These are phyloP conservation scores for Lumnitzera racemosa DNA, from an alignment of 345 rosid genomes.

Conservation along the genomic window DNA sequence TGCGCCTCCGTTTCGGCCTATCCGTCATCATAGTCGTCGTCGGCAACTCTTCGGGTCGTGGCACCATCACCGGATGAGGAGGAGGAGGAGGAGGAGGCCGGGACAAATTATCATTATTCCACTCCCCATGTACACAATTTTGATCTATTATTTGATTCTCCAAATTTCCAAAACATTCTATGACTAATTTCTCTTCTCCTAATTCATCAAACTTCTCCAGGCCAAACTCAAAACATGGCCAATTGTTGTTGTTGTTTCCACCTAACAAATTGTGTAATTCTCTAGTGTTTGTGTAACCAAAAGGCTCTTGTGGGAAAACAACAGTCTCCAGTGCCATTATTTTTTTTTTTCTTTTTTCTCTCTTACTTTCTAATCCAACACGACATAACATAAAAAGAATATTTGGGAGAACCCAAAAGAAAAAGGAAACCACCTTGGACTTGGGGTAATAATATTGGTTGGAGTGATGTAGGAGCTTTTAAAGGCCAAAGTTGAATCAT, in stretches of 20 bases:
- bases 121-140: constrained; percentile 20
- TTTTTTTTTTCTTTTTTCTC: constrained; percentile 4
- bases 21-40: constrained; percentile 8
- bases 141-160: constrained; percentile 30
- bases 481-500: constrained; percentile 19
- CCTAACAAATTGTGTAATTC: constrained; percentile 41
- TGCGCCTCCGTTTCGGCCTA: constrained; percentile 53
- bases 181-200: too few relatives aligned
- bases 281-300: constrained; percentile 21
- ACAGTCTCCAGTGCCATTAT: constrained; percentile 73
- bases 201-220: constrained; percentile 22
- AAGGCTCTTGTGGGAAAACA: constrained; percentile 43
- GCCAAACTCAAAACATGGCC: constrained; percentile 21
- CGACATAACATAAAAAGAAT: constrained; percentile 3
- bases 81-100: constrained; percentile 11
- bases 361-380: constrained; percentile 4
- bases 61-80: constrained; percentile 13
- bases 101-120: constrained; percentile 15
- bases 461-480: constrained; percentile 22
- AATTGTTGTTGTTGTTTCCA: constrained; percentile 10
- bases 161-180: constrained; percentile 7
- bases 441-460: constrained; percentile 1
- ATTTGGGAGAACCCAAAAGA: constrained; percentile 6
- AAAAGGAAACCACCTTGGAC: constrained; percentile 1
- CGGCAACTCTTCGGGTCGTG: constrained; percentile 15